Evolutionary conservation across 2,329 filamentous ascomycete genomes (phyloP).

Genomic region (Fusarium ramigenum): DNA sequence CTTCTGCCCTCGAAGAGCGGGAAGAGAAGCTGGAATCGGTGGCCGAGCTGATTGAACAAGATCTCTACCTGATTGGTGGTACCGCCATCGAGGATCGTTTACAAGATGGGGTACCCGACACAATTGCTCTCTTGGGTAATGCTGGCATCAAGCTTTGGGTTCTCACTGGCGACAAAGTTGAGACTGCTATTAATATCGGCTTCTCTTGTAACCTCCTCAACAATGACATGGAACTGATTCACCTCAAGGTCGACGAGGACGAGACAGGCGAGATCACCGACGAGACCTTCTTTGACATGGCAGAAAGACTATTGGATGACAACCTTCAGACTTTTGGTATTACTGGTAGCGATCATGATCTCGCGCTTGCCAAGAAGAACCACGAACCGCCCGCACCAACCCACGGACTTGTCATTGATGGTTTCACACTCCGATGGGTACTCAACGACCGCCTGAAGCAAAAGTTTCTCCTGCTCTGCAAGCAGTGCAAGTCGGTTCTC

Average conservation of each 20-base stretch:
- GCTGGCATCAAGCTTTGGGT: slow-evolving; percentile 99
- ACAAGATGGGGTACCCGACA: slow-evolving; percentile 96
- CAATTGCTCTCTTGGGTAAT: slow-evolving; percentile 87
- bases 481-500: slow-evolving; percentile 94
- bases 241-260: slow-evolving; percentile 85
- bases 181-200: slow-evolving; percentile 99
- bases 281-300: slow-evolving; percentile 62
- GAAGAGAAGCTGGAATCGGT: slow-evolving; percentile 94
- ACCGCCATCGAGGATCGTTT: slow-evolving; percentile 97
- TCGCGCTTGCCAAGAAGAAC: slow-evolving; percentile 79
- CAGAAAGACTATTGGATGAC: slow-evolving; percentile 78
- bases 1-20: slow-evolving; percentile 82
- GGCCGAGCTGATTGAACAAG: slow-evolving; percentile 89
- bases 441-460: slow-evolving; percentile 85
- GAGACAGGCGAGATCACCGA: slow-evolving; percentile 60
- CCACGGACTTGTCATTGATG: slow-evolving; percentile 93
- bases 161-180: slow-evolving; percentile 96
- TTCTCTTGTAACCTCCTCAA: slow-evolving; percentile 98
- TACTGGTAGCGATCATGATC: slow-evolving; percentile 85
- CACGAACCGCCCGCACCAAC: slow-evolving; percentile 88
- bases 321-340: slow-evolving; percentile 78
- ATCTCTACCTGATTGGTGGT: slow-evolving; percentile 87
- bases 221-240: slow-evolving; percentile 97
- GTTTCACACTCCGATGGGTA: slow-evolving; percentile 89
- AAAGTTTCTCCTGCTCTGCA: slow-evolving; percentile 94